Conservation (phyloP, 768 basidiomycete genomes). For the Tubosaeta sp. region DNA sequence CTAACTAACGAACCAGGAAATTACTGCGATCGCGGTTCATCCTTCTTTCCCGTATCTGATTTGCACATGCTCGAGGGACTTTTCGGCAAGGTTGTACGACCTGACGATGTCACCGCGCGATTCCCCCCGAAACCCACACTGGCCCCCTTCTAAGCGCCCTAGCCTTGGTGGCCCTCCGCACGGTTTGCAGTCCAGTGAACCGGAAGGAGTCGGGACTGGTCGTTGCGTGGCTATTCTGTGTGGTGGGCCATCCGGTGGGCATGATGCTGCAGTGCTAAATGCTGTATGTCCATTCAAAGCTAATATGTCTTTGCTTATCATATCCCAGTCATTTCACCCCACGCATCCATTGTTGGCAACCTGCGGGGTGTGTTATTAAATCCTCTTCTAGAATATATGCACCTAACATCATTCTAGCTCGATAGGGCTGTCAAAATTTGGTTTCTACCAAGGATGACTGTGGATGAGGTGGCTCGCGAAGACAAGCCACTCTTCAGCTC, state of each 20-base stretch:
- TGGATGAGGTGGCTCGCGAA: conserved; percentile 46
- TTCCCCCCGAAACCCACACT: conserved; percentile 49
- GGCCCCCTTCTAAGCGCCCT: conserved; percentile 46
- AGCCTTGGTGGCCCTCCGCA: conserved; percentile 66
- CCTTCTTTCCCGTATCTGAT: conserved; percentile 54
- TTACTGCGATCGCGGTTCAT: conserved; percentile 67
- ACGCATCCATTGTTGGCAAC: conserved; percentile 65
- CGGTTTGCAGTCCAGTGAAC: conserved; percentile 56
- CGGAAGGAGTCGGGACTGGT: conserved; percentile 55
- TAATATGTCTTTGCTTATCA: conserved; percentile 1
- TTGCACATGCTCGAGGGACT: conserved; percentile 71
- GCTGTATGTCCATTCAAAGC: conserved; percentile 41
- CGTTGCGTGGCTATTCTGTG: conserved; percentile 62
- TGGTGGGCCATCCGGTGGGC: conserved; percentile 72
- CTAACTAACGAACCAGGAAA: conserved; percentile 39
- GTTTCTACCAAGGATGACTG: conserved; percentile 44
- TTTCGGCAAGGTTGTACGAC: conserved; percentile 67
- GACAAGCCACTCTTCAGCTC: conserved; percentile 79
- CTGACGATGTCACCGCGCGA: conserved; percentile 37
- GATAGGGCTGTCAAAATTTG: conserved; percentile 77
- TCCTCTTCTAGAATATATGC: neutral
- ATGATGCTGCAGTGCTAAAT: conserved; percentile 61
- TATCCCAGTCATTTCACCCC: conserved; percentile 61
- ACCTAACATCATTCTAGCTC: conserved; percentile 39
- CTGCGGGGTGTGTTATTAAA: conserved; percentile 56